phyloP scores from a whole-genome alignment of 148 eudicot genomes.

The Rhododendron kiyosumense region DNA sequence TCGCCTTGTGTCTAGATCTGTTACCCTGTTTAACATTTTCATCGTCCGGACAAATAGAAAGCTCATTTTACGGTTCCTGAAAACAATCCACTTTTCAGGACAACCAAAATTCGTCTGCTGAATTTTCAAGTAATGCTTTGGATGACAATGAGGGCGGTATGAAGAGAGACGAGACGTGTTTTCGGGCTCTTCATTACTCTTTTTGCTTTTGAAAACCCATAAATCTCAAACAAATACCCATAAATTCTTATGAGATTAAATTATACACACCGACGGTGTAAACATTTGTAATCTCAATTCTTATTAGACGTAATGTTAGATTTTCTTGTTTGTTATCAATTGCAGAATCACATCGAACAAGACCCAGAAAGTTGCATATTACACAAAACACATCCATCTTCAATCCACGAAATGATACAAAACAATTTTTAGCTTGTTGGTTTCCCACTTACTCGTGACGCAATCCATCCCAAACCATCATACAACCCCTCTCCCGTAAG shows the following conservation, averaged over 20 bases:
- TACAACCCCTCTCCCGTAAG: slow-evolving; percentile 93
- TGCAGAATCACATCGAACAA: background rate
- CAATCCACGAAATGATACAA: background rate
- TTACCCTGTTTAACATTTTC: background rate
- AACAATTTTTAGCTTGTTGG: slow-evolving; percentile 43
- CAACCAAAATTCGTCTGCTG: background rate
- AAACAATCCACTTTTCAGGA: background rate
- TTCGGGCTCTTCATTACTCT: background rate
- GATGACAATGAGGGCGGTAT: background rate
- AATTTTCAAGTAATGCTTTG: background rate
- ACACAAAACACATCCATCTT: background rate
- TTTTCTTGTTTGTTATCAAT: background rate
- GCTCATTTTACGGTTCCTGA: background rate
- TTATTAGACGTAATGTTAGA: background rate
- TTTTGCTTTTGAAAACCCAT: background rate
- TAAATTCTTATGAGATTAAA: too few species aligned
- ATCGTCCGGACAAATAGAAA: background rate
- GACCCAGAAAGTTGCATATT: background rate
- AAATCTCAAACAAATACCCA: background rate
- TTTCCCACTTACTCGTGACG: slow-evolving; percentile 79
- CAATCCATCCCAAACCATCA: slow-evolving; percentile 97
- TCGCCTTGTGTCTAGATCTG: too few species aligned
- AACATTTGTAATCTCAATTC: background rate
- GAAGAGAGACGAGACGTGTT: background rate
- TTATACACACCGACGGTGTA: too few species aligned